Conservation (phyloP, 2,329 filamentous ascomycete genomes). For the Pseudovirgaria hyperparasitica region DNA sequence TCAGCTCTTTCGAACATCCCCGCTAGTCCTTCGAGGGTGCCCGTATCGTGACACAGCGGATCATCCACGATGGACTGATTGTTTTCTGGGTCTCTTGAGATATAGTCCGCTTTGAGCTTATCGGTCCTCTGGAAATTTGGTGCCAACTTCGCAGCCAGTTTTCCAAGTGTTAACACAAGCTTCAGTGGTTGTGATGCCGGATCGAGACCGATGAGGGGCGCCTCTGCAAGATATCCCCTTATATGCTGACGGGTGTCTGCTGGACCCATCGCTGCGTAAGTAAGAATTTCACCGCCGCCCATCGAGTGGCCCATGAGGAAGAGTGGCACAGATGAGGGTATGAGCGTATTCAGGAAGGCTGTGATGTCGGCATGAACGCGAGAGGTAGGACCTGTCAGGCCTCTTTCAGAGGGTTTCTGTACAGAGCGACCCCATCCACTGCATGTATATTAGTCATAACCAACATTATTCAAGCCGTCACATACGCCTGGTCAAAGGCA, state of each 20-base stretch:
- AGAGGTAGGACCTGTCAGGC: conserved; percentile 60
- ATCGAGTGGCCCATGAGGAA: conserved; percentile 88
- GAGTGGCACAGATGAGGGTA: conserved; percentile 44
- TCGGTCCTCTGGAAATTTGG: conserved; percentile 56
- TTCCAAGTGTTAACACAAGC: conserved; percentile 52
- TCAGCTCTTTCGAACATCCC: conserved; percentile 64
- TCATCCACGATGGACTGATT: conserved; percentile 51
- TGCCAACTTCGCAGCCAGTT: conserved; percentile 53
- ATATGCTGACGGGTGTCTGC: conserved; percentile 45
- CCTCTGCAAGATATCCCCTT: conserved; percentile 61
- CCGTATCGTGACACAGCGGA: conserved; percentile 64
- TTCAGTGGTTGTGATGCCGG: conserved; percentile 49
- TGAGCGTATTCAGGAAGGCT: conserved; percentile 53
- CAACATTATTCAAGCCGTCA: too few relatives aligned
- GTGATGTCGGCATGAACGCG: conserved; percentile 67
- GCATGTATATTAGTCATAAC: too few relatives aligned
- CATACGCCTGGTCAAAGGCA: conserved; percentile 60
- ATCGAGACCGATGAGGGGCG: conserved; percentile 67
- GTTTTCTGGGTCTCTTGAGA: conserved; percentile 56
- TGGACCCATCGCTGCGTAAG: conserved; percentile 37
- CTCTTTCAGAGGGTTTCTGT: conserved; percentile 46
- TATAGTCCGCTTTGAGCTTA: conserved; percentile 47
- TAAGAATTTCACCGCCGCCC: conserved; percentile 70
- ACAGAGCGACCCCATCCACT: conserved; percentile 73
- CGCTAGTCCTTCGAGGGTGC: conserved; percentile 70